These are phyloP conservation scores for Paramecium primaurelia DNA, from an alignment of 73 alveolate species.

Conservation along the genomic window DNA sequence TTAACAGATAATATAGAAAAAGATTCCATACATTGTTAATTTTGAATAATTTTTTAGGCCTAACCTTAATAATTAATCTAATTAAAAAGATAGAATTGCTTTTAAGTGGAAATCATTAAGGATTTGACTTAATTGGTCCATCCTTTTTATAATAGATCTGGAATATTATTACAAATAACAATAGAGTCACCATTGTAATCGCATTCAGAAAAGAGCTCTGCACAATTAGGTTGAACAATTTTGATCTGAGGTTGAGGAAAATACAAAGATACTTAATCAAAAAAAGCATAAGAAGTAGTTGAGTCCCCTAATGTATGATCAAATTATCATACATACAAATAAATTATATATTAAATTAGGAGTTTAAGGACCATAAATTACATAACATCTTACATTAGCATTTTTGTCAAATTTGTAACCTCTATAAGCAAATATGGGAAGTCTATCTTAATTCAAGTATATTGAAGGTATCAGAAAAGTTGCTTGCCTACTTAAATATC, in stretches of 20 bases:
- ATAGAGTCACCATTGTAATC: conserved; percentile 20
- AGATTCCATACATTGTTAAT: background rate
- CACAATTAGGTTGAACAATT: background rate
- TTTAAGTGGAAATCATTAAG: background rate
- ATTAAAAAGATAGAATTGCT: background rate
- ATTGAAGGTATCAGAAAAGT: background rate
- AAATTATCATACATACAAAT: background rate
- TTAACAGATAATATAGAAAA: background rate
- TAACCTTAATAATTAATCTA: background rate
- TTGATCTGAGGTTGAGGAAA: background rate
- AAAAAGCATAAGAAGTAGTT: background rate
- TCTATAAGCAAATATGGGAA: background rate
- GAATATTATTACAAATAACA: conserved; percentile 18
- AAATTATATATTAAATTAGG: background rate
- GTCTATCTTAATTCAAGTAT: background rate
- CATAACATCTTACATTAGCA: background rate
- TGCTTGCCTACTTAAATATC: too few relatives aligned
- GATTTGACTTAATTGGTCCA: conserved; percentile 24
- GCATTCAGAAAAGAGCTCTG: background rate
- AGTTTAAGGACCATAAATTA: background rate
- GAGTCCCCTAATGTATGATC: background rate
- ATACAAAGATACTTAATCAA: background rate
- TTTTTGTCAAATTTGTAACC: background rate
- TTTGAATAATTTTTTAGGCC: background rate
- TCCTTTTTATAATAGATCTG: background rate